Base-by-base conservation (phyloP, 2,329 filamentous ascomycete genomes). In the Thelonectria rubi region DNA sequence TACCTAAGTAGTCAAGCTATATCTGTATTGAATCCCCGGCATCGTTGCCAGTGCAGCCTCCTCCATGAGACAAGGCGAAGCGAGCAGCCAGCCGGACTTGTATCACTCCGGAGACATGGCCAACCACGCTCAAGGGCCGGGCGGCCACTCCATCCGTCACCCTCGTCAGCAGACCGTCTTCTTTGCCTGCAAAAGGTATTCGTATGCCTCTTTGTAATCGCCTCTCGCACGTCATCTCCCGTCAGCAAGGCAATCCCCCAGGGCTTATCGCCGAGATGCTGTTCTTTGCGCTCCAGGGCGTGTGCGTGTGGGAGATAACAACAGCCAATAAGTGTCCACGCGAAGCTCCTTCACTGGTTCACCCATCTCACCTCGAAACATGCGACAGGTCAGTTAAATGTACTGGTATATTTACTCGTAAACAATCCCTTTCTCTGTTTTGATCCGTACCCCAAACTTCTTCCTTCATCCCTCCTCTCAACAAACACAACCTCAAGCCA, bases 401-500 rank as follows among this genome's bases (percentile, higher is more conserved):
- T n/a, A 5, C 26, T 8, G 10, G 26, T 30, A 30, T 30, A 30
- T 30, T 30, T 30, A 9, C 10, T 30, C 26, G 26, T 30, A 30
- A 30, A 30, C 8, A 30, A 30, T 8, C 26, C 26, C 34, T 10
- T 37, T 37, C 34, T 30, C 15, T 37, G 6, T 37, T 37, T 37
- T 37, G 34, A 37, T 14, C 15, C 34, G 12, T 37, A 15, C 8
- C 34, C n/a, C 34, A 37, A 14, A 37, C 34, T 37, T 15, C 3
- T 14, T 14, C 6, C 34, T 37, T 37, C 34, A 30, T 37, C 34
- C 32, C 34, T 14, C 11, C 15, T 37, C 34, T 18, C 9, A n/a
- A 8, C 30, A 17, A 7, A 21, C n/a, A 15, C 39, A 6, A 21
- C 47, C 55, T 63, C 48, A 32, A 54, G 18, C 57, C 20, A 52